A percentile compares a stretch with the other conserved stretches of the same genome.
phyloP scores from a whole-genome alignment of 1,139 yeast species.

The Candida tunisiensis region DNA sequence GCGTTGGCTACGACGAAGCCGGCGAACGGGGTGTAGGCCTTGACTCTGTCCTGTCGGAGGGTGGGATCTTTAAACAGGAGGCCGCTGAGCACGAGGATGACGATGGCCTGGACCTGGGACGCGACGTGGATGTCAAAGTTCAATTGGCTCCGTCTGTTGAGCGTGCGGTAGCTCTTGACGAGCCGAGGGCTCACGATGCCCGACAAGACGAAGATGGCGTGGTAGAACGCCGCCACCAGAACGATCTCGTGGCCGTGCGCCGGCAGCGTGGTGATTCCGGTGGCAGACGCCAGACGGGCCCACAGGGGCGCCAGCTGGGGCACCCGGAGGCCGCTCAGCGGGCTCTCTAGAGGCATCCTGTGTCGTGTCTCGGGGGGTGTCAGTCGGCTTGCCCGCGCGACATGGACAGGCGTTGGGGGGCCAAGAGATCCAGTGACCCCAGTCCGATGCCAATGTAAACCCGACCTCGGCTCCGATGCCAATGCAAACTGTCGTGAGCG shows the following conservation, averaged over 20 bases:
- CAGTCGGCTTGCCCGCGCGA: too few relatives aligned
- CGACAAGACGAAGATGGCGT: conserved; percentile 26
- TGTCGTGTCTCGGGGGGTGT: too few relatives aligned
- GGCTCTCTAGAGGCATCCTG: not conserved
- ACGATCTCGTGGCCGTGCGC: conserved; percentile 36
- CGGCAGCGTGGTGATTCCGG: conserved; percentile 17
- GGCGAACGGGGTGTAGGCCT: conserved; percentile 57
- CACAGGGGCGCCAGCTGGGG: not conserved
- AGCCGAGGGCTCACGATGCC: conserved; percentile 29
- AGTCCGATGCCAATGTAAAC: too few relatives aligned
- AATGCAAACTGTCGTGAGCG: too few relatives aligned
- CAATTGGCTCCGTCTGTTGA: conserved; percentile 30
- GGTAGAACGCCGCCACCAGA: conserved; percentile 29
- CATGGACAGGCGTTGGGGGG: too few relatives aligned
- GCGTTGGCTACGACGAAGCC: conserved; percentile 60
- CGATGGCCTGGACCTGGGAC: conserved; percentile 63
- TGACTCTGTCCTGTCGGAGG: conserved; percentile 32
- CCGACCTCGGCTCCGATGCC: too few relatives aligned
- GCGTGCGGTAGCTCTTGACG: conserved; percentile 31
- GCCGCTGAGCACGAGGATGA: conserved; percentile 35
- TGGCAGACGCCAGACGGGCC: not conserved
- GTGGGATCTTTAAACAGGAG: conserved; percentile 47
- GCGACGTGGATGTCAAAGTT: conserved; percentile 85
- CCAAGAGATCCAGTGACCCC: too few relatives aligned
- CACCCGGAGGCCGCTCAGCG: not conserved